Conservation (phyloP, 768 basidiomycete species). For the Russula sp. region DNA sequence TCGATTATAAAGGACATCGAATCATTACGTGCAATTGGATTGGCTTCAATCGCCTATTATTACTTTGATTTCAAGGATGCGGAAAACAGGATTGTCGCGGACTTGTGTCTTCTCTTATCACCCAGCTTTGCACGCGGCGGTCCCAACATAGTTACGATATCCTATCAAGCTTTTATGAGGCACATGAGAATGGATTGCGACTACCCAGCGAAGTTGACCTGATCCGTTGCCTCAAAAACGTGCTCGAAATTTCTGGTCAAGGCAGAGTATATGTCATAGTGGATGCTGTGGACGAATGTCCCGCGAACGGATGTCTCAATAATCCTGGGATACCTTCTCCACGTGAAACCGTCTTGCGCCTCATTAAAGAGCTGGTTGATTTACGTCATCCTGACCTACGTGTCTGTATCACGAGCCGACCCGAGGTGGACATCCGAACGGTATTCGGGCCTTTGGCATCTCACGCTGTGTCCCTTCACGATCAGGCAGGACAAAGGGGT, state of each 20-base stretch:
- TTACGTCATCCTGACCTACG: not conserved
- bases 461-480: not conserved
- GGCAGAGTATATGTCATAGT: not conserved
- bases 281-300: conserved; percentile 8
- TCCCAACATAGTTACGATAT: not conserved
- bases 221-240: not conserved
- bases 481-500: not conserved
- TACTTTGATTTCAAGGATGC: conserved; percentile 8
- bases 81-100: conserved; percentile 13
- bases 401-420: conserved; percentile 1
- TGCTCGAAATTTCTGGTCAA: not conserved
- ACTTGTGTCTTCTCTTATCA: conserved; percentile 1
- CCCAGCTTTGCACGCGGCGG: not conserved
- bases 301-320: not conserved
- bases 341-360: not conserved
- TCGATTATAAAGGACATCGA: conserved; percentile 10
- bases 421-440: conserved; percentile 9
- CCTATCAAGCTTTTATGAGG: not conserved
- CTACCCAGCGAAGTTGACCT: not conserved
- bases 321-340: not conserved
- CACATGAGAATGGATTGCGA: not conserved
- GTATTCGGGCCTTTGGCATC: not conserved
- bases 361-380: not conserved
- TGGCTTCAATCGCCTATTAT: not conserved
- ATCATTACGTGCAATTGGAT: not conserved